Percentiles rank a stretch among this genome's conserved stretches.
phyloP scores from a whole-genome alignment of 352 stramenopile genomes.

The Globisporangium paddicum region DNA sequence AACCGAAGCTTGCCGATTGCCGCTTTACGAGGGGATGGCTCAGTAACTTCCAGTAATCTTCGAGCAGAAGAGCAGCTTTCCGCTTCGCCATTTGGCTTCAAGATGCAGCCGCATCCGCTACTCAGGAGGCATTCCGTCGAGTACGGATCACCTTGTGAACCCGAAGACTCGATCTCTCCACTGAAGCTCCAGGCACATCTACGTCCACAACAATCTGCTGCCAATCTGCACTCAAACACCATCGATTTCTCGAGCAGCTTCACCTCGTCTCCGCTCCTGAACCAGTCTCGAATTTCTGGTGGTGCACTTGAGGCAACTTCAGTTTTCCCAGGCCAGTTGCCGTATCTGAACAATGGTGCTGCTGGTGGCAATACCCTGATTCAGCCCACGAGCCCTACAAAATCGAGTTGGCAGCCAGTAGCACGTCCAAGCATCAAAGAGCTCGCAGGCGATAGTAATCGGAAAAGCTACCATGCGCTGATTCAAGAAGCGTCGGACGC shows the following conservation, averaged over 20 bases:
- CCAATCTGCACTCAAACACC: background rate
- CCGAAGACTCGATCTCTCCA: background rate
- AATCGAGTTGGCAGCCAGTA: background rate
- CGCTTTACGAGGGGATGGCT: background rate
- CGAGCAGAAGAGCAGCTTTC: background rate
- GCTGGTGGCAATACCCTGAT: background rate
- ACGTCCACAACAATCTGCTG: conserved; percentile 3
- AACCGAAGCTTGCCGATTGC: background rate
- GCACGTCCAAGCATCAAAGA: conserved; percentile 9
- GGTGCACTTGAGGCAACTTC: background rate
- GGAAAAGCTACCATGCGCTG: conserved; percentile 9
- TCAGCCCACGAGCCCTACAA: background rate
- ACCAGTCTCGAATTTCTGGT: background rate
- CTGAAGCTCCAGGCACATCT: background rate
- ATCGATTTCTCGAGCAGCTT: background rate
- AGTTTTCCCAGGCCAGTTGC: background rate
- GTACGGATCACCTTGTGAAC: background rate
- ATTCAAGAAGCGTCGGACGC: conserved; percentile 8
- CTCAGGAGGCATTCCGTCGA: conserved; percentile 8
- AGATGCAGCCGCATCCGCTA: background rate
- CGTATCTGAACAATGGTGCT: background rate
- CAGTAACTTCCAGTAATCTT: background rate
- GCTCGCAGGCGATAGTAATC: conserved; percentile 4
- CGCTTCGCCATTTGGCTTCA: background rate
- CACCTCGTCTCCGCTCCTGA: too few species aligned